Conservation (phyloP, 1,284 basidiomycete species). For the Ustilago sp. region DNA sequence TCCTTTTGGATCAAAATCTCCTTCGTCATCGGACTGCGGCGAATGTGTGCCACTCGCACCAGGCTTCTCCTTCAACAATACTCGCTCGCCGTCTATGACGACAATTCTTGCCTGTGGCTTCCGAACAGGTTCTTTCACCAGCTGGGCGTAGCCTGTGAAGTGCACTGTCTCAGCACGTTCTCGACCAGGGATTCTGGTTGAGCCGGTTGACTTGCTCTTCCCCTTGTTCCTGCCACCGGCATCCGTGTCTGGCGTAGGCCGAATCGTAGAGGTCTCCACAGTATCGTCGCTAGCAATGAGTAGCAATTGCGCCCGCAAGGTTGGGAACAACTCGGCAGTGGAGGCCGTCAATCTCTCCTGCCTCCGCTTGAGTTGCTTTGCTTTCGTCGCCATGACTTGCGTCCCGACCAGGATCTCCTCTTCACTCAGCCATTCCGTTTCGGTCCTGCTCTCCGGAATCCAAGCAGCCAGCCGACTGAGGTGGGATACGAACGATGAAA, state of each 20-base stretch:
- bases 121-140: background rate
- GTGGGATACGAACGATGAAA: slow-evolving; percentile 33
- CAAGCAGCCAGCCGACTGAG: slow-evolving; percentile 36
- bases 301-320: slow-evolving; percentile 25
- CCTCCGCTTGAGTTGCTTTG: slow-evolving; percentile 27
- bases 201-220: background rate
- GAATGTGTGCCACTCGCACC: background rate
- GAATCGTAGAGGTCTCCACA: slow-evolving; percentile 23
- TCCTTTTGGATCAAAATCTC: slow-evolving; percentile 1
- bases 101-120: slow-evolving; percentile 6
- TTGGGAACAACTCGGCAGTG: slow-evolving; percentile 36
- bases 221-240: background rate
- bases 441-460: slow-evolving; percentile 38
- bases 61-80: slow-evolving; percentile 15
- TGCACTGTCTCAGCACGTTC: slow-evolving; percentile 5
- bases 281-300: slow-evolving; percentile 23
- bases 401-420: slow-evolving; percentile 43
- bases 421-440: slow-evolving; percentile 40
- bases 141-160: slow-evolving; percentile 19
- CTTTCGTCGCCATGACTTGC: slow-evolving; percentile 35
- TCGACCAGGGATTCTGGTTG: slow-evolving; percentile 3
- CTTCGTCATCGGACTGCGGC: slow-evolving; percentile 22
- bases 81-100: slow-evolving; percentile 24
- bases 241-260: background rate
- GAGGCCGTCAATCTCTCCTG: slow-evolving; percentile 34